Conservation (phyloP, 441 rosid species). For the Codiaeum variegatum region DNA sequence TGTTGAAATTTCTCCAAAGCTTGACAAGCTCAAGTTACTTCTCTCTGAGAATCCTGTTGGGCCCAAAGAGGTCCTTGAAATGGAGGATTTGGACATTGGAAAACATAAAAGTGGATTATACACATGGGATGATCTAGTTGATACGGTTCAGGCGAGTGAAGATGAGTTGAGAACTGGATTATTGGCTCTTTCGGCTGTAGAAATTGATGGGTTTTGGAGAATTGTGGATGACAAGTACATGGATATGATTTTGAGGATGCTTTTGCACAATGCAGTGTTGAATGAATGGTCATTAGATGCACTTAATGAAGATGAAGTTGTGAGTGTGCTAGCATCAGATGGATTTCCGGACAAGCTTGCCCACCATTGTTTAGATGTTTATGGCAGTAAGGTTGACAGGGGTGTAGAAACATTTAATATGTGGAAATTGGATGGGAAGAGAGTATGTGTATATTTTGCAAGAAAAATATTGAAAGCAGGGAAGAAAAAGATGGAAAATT, state of each 20-base stretch:
- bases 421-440: conserved; percentile 67
- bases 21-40: conserved; percentile 67
- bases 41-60: conserved; percentile 50
- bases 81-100: conserved; percentile 29
- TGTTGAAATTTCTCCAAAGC: conserved; percentile 76
- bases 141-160: conserved; percentile 76
- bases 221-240: conserved; percentile 60
- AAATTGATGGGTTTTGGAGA: conserved; percentile 88
- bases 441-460: conserved; percentile 72
- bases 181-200: conserved; percentile 61
- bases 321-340: conserved; percentile 50
- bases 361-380: conserved; percentile 55
- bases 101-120: conserved; percentile 31
- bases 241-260: conserved; percentile 58
- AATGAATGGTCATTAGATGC: conserved; percentile 66
- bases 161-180: conserved; percentile 59
- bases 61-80: conserved; percentile 38
- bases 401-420: conserved; percentile 20
- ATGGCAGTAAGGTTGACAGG: conserved; percentile 44
- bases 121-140: conserved; percentile 65
- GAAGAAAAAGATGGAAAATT: conserved; percentile 56
- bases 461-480: conserved; percentile 53
- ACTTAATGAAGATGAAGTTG: conserved; percentile 57
- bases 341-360: conserved; percentile 58
- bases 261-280: conserved; percentile 58